Base-by-base conservation (phyloP, 2,329 filamentous ascomycete species). In the Aaosphaeria arxii region DNA sequence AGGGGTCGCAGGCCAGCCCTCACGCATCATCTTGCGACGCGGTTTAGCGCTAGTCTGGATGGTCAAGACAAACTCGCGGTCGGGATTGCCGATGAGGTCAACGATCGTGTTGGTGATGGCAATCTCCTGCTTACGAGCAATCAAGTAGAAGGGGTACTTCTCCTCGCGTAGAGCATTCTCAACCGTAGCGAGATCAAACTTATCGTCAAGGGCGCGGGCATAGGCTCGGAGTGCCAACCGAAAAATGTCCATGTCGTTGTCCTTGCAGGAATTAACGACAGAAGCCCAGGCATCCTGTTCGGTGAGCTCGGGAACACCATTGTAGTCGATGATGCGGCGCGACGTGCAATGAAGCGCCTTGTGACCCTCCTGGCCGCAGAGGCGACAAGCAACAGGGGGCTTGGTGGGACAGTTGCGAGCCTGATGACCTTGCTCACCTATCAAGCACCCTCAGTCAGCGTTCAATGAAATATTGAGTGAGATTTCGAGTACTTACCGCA, bases 401-500 rank as follows among this genome's bases (percentile, higher is more conserved):
- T 80, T 81, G 1, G 77, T 69, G 1, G 85, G 85, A 54, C 87
- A 91, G 44, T 87, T 83, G 17, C 79, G 77, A 44, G 79, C 72
- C 58, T 81, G 72, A 53, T 85, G 81, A 17, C 81, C 81, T 32
- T 74, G 63, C 49, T 77, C 58, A 11, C 74, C 69, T 24, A 24
- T 24, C 17, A 24, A 24, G 17, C 17, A 55, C n/a, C 33, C 33
- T 36, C n/a, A 36, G n/a, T 36, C 33, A 36, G 33, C 33, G n/a
- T 36, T 36, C 9, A 24, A 24, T 24, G 17, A 24, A 24, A 24
- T 24, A 24, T 24, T 24, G 17, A 24, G 17, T 24, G 17, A 24
- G 17, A 24, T 24, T 24, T 24, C 17, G 17, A 24, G 17, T 24
- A 24, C 17, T 24, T 24, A 24, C 17, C 17, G 17, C 39, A 40